These are phyloP conservation scores for Proliferodiscus dingleyae DNA, from an alignment of 2,329 filamentous ascomycete species.

Conservation along the genomic window DNA sequence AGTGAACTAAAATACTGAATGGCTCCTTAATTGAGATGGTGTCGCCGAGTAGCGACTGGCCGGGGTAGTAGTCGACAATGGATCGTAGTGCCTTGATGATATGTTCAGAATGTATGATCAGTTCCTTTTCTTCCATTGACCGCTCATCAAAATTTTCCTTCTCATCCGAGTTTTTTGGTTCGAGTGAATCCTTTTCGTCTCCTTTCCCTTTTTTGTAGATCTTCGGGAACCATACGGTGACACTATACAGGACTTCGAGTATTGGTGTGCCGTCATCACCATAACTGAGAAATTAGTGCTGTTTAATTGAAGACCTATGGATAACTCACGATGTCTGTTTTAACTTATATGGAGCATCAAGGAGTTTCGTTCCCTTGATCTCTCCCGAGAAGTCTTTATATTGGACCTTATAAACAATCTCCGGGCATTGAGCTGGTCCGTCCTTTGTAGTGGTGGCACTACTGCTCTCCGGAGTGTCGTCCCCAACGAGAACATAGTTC, in stretches of 20 bases:
- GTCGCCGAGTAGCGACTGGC: constrained; percentile 18
- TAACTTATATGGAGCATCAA: constrained; percentile 20
- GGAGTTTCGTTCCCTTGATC: constrained; percentile 20
- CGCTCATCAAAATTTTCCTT: constrained; percentile 19
- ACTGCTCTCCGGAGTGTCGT: not conserved
- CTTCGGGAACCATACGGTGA: constrained; percentile 21
- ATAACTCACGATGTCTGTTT: constrained; percentile 16
- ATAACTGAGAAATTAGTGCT: constrained; percentile 10
- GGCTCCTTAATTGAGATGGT: constrained; percentile 30
- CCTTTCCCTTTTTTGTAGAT: constrained; percentile 15
- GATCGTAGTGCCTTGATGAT: constrained; percentile 23
- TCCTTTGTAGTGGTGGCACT: constrained; percentile 9
- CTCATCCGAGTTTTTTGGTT: constrained; percentile 13
- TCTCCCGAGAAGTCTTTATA: constrained; percentile 20
- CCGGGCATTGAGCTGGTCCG: constrained; percentile 13
- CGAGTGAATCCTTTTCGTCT: constrained; percentile 3
- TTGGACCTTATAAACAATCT: constrained; percentile 22
- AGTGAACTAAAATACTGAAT: constrained; percentile 34
- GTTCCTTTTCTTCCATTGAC: constrained; percentile 23
- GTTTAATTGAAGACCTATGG: not conserved
- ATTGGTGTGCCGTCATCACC: constrained; percentile 17
- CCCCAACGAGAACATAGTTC: not conserved
- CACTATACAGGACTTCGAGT: constrained; percentile 20
- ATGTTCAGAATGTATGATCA: constrained; percentile 21
- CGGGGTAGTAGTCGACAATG: constrained; percentile 22